A percentile compares a stretch with the other conserved stretches of the same genome.
Evolutionary conservation across 202 grass and related monocot genomes (phyloP).

Genomic region (Carex arenaria): DNA sequence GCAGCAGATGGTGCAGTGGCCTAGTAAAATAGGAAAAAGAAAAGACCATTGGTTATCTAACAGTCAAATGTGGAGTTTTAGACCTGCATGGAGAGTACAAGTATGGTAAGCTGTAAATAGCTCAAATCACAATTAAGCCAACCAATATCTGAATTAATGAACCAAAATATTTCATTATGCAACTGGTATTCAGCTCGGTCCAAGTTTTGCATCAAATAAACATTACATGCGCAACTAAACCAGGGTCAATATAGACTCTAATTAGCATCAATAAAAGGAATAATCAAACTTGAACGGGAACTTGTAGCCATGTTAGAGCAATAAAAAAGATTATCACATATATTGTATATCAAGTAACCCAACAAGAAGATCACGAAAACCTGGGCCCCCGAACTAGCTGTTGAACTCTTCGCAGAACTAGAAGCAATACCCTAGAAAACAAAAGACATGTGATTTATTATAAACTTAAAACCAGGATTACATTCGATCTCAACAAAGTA

Average conservation of each 20-base stretch:
- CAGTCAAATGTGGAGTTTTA: constrained; percentile 17
- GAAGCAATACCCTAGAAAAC: constrained; percentile 51
- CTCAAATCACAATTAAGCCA: neutral
- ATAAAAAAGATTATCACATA: neutral
- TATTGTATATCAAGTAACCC: constrained; percentile 21
- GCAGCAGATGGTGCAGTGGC: constrained; percentile 39
- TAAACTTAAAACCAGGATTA: constrained; percentile 11
- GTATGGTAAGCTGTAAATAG: neutral
- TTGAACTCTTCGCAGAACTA: constrained; percentile 68
- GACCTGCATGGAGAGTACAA: neutral
- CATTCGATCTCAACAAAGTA: neutral
- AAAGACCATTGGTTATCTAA: constrained; percentile 17
- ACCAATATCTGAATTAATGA: neutral
- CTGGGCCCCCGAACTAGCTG: constrained; percentile 56
- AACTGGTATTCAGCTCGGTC: neutral
- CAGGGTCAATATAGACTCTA: neutral
- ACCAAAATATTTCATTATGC: neutral
- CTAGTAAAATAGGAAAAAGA: constrained; percentile 40
- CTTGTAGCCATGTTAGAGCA: neutral
- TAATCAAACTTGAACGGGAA: neutral
- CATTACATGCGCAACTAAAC: neutral
- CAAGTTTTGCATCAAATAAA: neutral
- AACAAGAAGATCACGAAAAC: constrained; percentile 23
- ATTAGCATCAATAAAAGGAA: neutral
- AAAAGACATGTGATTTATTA: neutral